Base-by-base conservation (phyloP, 768 basidiomycete genomes). In the Dioszegia crocea region DNA sequence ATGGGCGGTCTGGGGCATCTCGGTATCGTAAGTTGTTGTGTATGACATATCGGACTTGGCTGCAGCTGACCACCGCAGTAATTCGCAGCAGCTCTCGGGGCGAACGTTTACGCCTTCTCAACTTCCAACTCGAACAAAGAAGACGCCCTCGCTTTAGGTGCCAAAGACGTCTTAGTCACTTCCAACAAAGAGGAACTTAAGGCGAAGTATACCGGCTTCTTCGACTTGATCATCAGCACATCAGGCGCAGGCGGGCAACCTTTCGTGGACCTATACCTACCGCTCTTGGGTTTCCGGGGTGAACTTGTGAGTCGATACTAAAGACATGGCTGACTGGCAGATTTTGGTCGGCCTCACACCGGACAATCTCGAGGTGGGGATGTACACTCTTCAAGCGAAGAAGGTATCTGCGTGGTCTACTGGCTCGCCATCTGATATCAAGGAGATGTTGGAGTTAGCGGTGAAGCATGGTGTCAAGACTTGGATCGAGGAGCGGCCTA, bases 151-250 rank as follows among this genome's bases (percentile, higher is more conserved):
- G 43, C 43, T 44, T 17, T 44, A 6, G 43, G 43, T 44, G 43
- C 43, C 24, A 44, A 19, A n/a, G 43, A 44, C 43, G 10, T 44
- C 43, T 10, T 44, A 6, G 43, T 44, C 19, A 44, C 43, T 6
- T 19, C n/a, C 8, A 26, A 44, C 24, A 19, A 44, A 19, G 43
- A 19, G 8, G 43, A 44, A 6, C 19, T 44, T 10, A 19, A 19
- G 33, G n/a, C 43, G 19, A 44, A 44, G 43, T 44, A 44, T n/a
- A 44, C 43, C 43, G 43, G 43, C 43, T 44, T 44, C 43, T 44
- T 44, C 24, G 43, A 44, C n/a, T 17, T 44, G 6, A 44, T 44
- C 43, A 19, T 44, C 24, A 19, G 19, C 10, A 44, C 43, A 26
- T 44, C 43, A 26, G 43, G 43, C 6, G 43, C 43, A 17, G 43